Evolutionary conservation across 768 basidiomycete genomes (phyloP).

Genomic region (Lactifluus rugatus): DNA sequence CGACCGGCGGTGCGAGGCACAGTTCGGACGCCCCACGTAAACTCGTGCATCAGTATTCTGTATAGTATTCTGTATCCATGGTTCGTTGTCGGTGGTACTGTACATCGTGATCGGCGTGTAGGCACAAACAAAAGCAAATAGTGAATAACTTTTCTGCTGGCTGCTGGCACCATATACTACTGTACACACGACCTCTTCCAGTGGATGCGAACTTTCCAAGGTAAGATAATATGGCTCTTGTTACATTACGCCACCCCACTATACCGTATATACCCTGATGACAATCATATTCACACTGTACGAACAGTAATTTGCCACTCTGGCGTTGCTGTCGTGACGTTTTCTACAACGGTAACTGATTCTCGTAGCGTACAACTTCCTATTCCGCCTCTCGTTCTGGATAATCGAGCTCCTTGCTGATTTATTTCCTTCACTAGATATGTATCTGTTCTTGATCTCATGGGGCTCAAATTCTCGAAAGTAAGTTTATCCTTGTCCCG

Average conservation of each 20-base stretch:
- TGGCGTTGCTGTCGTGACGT: conserved; percentile 40
- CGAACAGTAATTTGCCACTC: conserved; percentile 37
- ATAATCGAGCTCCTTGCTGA: neutral
- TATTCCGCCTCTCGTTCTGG: neutral
- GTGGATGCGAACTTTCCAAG: neutral
- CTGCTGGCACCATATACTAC: too few species aligned
- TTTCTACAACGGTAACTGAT: conserved; percentile 86
- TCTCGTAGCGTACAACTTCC: conserved; percentile 23
- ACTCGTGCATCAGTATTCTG: neutral
- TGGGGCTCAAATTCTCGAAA: neutral
- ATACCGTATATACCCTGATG: conserved; percentile 35
- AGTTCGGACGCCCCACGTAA: neutral
- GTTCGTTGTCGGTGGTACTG: too few species aligned
- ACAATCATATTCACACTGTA: conserved; percentile 68
- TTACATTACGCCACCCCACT: neutral
- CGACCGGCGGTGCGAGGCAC: neutral
- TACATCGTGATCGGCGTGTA: neutral
- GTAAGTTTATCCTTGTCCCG: neutral
- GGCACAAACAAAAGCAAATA: neutral
- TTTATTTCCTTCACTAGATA: neutral
- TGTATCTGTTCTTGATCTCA: neutral
- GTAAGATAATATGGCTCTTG: neutral
- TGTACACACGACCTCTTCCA: too few species aligned
- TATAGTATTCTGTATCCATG: too few species aligned
- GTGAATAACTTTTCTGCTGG: neutral